Conservation (phyloP, 2,329 filamentous ascomycete species). For the Pseudogymnoascus sp. region DNA sequence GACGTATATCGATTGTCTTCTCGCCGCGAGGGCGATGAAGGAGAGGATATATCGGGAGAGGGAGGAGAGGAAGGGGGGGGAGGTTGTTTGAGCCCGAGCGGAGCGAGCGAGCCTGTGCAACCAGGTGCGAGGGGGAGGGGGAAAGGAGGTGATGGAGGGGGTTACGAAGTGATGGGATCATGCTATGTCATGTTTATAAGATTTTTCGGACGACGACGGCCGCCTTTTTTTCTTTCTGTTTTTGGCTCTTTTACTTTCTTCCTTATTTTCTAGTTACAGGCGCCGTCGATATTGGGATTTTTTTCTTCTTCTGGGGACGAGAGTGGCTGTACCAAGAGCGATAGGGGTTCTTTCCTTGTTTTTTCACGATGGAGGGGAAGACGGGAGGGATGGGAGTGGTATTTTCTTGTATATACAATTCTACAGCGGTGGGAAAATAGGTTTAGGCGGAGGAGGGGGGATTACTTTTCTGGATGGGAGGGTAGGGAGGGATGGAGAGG, state of each 20-base stretch:
- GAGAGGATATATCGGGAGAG: conserved; percentile 59
- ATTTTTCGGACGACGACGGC: neutral
- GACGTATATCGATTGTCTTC: conserved; percentile 84
- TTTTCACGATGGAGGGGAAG: neutral
- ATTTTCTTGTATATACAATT: neutral
- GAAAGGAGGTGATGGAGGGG: neutral
- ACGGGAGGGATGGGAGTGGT: neutral
- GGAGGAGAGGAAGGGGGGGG: conserved; percentile 25
- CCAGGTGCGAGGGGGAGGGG: too few species aligned
- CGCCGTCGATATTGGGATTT: neutral
- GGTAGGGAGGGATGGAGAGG: neutral
- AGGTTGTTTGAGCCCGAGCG: neutral
- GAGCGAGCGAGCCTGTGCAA: too few species aligned
- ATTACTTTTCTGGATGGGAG: neutral
- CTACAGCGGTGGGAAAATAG: too few species aligned
- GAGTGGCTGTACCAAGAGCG: neutral
- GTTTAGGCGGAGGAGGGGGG: too few species aligned
- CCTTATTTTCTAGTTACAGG: neutral
- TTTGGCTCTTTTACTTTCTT: conserved; percentile 3
- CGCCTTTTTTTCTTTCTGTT: conserved; percentile 12
- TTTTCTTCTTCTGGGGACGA: neutral
- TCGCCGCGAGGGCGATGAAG: conserved; percentile 61
- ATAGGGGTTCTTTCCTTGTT: neutral
- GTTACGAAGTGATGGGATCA: neutral
- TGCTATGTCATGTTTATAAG: neutral